Percentiles rank a stretch among this genome's conserved stretches.
These are phyloP conservation scores for Paragyromitra xinjiangensis DNA, from an alignment of 495 filamentous ascomycete species.

Conservation along the genomic window DNA sequence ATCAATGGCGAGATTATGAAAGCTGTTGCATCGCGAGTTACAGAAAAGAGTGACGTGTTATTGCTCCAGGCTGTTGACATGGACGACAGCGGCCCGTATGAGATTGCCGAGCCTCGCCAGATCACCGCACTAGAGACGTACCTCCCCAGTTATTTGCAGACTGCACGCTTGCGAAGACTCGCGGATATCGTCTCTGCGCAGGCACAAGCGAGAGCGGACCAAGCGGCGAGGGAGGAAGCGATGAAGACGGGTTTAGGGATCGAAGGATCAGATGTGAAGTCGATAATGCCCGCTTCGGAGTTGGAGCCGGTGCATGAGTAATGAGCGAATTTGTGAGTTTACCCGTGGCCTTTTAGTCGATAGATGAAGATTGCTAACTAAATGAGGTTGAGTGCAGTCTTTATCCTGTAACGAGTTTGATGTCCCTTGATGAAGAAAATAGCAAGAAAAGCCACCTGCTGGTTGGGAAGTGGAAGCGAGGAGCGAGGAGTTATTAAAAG, in stretches of 20 bases:
- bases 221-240: slow-evolving; percentile 40
- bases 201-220: slow-evolving; percentile 62
- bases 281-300: slow-evolving; percentile 19
- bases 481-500: slow-evolving; percentile 38
- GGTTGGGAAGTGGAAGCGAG: slow-evolving; percentile 10
- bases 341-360: not conserved
- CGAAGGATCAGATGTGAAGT: slow-evolving; percentile 25
- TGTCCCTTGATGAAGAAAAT: slow-evolving; percentile 44
- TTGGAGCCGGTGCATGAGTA: slow-evolving; percentile 53
- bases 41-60: slow-evolving; percentile 97
- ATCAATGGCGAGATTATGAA: slow-evolving; percentile 99
- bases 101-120: slow-evolving; percentile 94
- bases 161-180: slow-evolving; percentile 87
- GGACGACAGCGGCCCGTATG: slow-evolving; percentile 99
- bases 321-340: slow-evolving; percentile 37
- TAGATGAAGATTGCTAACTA: not conserved
- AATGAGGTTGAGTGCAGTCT: slow-evolving; percentile 20
- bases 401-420: slow-evolving; percentile 50
- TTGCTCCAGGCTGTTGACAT: slow-evolving; percentile 94
- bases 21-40: slow-evolving; percentile 94
- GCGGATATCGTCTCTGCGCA: slow-evolving; percentile 97
- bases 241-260: slow-evolving; percentile 17
- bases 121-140: slow-evolving; percentile 98
- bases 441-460: slow-evolving; percentile 28
- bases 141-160: slow-evolving; percentile 97